A percentile compares a stretch with the other conserved stretches of the same genome.
phyloP scores from a whole-genome alignment of 805 yeast species.

The Candida bentonensis region DNA sequence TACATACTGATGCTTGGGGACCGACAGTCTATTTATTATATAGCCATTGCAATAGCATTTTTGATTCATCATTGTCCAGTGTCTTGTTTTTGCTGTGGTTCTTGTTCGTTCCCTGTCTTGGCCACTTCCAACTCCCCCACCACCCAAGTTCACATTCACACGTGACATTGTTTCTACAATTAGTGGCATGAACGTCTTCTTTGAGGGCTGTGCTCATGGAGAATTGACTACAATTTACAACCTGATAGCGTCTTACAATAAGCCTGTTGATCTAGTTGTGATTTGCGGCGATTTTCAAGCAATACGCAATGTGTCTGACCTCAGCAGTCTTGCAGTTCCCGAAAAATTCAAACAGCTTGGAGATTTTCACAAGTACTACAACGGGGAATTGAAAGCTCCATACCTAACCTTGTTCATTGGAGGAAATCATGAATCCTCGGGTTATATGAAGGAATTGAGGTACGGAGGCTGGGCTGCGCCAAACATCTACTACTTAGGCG shows the following conservation, averaged over 20 bases:
- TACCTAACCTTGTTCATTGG: conserved; percentile 73
- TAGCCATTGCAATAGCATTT: too few relatives aligned
- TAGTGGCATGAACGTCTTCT: conserved; percentile 41
- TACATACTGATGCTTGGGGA: too few relatives aligned
- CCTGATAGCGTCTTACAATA: conserved; percentile 12
- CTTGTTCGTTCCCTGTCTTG: too few relatives aligned
- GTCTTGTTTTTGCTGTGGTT: too few relatives aligned
- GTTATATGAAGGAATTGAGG: conserved; percentile 54
- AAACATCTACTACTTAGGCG: conserved; percentile 73
- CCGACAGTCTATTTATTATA: too few relatives aligned
- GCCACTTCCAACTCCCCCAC: too few relatives aligned
- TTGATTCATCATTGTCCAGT: too few relatives aligned
- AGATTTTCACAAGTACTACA: conserved; percentile 65
- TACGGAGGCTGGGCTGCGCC: conserved; percentile 93
- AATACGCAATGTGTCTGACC: conserved; percentile 46
- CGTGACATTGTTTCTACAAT: too few relatives aligned
- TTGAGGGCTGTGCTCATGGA: conserved; percentile 90
- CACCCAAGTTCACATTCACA: too few relatives aligned
- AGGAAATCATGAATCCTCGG: conserved; percentile 90
- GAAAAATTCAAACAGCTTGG: conserved; percentile 60
- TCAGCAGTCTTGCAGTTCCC: conserved; percentile 65
- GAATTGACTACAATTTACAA: conserved; percentile 47
- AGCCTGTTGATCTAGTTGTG: conserved; percentile 42
- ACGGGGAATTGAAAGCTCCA: conserved; percentile 50
- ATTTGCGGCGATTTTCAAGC: conserved; percentile 93